These are phyloP conservation scores for Ganoderma lingzhi DNA, from an alignment of 1,284 basidiomycete species.

Conservation along the genomic window DNA sequence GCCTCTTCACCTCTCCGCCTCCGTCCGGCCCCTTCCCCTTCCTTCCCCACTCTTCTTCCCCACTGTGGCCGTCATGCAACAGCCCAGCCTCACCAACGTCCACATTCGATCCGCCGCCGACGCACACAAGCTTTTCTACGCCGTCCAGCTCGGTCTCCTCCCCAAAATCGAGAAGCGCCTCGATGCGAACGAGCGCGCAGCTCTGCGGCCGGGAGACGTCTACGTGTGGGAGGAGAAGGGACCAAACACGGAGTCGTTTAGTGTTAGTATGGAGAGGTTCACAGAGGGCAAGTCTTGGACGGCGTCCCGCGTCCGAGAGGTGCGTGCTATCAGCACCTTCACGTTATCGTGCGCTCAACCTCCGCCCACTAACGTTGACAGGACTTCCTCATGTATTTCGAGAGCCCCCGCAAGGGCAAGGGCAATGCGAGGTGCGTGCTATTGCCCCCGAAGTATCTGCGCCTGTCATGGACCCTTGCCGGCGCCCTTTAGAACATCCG, in stretches of 20 bases:
- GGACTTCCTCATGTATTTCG: constrained; percentile 55
- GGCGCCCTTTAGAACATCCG: constrained; percentile 35
- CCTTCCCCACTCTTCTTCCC: constrained; percentile 10
- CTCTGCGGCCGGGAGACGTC: constrained; percentile 49
- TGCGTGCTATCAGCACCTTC: constrained; percentile 31
- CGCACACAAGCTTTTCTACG: constrained; percentile 54
- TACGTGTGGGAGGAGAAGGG: constrained; percentile 56
- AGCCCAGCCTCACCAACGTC: constrained; percentile 48
- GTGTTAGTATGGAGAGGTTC: constrained; percentile 51
- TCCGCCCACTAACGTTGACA: constrained; percentile 22
- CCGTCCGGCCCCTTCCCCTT: constrained; percentile 28
- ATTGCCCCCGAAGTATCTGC: constrained; percentile 22
- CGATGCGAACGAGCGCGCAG: constrained; percentile 50
- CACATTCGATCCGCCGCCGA: constrained; percentile 50
- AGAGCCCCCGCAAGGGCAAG: constrained; percentile 45
- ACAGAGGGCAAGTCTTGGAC: constrained; percentile 53
- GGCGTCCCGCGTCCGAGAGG: constrained; percentile 48
- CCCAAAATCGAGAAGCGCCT: constrained; percentile 52
- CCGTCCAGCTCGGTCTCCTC: constrained; percentile 48
- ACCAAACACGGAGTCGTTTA: constrained; percentile 46
- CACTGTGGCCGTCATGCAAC: constrained; percentile 41
- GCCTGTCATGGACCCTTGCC: constrained; percentile 18
- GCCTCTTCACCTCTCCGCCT: constrained; percentile 30
- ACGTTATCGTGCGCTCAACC: constrained; percentile 17
- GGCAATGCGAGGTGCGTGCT: constrained; percentile 35